Evolutionary conservation across 768 basidiomycete genomes (phyloP), one percentile per base, ranked within the genome.

Genomic region (Suillus placidus): DNA sequence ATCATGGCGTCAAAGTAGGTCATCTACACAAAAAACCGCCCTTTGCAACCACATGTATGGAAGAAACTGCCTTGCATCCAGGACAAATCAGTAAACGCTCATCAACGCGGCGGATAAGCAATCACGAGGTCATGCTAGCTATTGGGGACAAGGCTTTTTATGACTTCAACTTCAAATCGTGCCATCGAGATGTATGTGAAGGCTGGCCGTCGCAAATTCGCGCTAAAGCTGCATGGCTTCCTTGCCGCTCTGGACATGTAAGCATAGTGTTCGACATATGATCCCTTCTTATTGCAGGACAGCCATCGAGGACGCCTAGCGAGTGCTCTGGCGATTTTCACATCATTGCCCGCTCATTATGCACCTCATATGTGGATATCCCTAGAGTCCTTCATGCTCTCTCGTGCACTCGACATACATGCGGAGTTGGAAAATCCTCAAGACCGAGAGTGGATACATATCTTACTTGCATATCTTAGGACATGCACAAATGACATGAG

Each of bases 241-340:
- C 81, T 98, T 18, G 97, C 95, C 4, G 93, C 92, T 18, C 84
- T 99, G 43, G 95, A 98, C 69, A 76, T 90, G 97, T 98, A 80
- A 68, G 94, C 43, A 52, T 42, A 35, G 51, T n/a, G 30, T 64
- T 55, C 66, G n/a, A 43, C 37, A 58, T 47, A 34, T 43, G 42
- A 57, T 58, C 55, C 43, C 20, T 30, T n/a, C 63, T 67, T 23
- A 20, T 60, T 14, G 14, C 61, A 42, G 40, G 55, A 35, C 67
- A 95, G 94, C 7, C 84, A 90, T 74, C 90, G 93, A 42, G 85
- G 83, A 42, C 87, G 87, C 18, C 78, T 89, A 37, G 74, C 80
- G 7, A 82, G 80, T 23, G 93, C 94, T 6, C 80, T 93, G 32
- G 81, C 85, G 30, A 87, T 90, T 49, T 96, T 88, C 73, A 84